Evolutionary conservation across 2,329 filamentous ascomycete species (phyloP), one percentile per base, ranked within the genome.

Genomic region (Colletotrichum limetticola): DNA sequence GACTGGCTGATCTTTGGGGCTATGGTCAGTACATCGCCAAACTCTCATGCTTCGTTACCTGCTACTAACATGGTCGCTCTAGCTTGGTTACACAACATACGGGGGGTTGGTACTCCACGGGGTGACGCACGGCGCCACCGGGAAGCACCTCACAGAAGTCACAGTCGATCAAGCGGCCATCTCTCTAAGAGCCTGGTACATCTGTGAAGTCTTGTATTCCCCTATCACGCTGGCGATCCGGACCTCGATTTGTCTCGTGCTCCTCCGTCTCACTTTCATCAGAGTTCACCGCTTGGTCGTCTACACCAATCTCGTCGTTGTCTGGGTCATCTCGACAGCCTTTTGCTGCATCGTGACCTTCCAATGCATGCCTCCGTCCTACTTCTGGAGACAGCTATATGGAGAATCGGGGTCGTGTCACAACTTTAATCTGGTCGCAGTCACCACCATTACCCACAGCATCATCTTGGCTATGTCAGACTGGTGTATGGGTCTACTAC

Each of bases 281-380:
- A 78, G 73, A 26, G 67, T 78, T 49, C 81, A 86, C 69, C 78
- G 78, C 4, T 76, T 78, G 72, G 78, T 83, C 58, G 80, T 84
- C 49, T 78, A 79, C 59, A 62, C 67, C 60, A 79, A 80, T 52
- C 64, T 83, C n/a, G 76, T 65, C 5, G 81, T 85, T 69, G 82
- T 86, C 69, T 81, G 80, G 65, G 58, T 76, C 22, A 79, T 82
- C 46, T 84, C 84, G 0, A 66, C 78, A 6, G 78, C 76, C 12
- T 86, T 83, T 75, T 86, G 86, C 78, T 84, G 88, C 76, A 77
- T 87, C 70, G 83, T 86, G 5, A 74, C 87, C 0, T 83, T 89
- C 19, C 87, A 89, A 75, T 90, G 88, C 78, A 78, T 74, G 0
- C 88, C 88, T 0, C 77, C 85, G 1, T 81, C 80, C 7, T 87